These are phyloP conservation scores for Paecilomyces sp. DNA, from an alignment of 2,329 filamentous ascomycete species.

Conservation along the genomic window DNA sequence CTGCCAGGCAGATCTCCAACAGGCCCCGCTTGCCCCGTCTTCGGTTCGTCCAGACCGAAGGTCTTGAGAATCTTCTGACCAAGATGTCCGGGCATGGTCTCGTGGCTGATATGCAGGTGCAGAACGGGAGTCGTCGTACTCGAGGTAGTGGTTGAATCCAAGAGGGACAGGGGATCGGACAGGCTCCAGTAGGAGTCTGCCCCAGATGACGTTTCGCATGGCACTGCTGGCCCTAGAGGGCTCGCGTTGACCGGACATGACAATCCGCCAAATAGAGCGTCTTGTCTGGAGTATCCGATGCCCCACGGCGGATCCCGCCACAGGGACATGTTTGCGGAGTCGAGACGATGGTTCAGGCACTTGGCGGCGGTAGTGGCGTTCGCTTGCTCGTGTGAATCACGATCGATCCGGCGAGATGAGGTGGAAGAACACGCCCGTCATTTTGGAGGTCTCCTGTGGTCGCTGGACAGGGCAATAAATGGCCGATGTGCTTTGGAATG, in stretches of 20 bases:
- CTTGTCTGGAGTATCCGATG: neutral
- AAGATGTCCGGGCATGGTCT: neutral
- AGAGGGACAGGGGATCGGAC: neutral
- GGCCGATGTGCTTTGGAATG: neutral
- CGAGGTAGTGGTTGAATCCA: neutral
- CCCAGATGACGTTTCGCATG: neutral
- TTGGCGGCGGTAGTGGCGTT: neutral
- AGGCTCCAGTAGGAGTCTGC: neutral
- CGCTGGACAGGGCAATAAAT: neutral
- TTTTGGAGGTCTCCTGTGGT: neutral
- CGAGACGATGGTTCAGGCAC: neutral
- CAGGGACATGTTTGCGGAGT: neutral
- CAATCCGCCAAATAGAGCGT: neutral
- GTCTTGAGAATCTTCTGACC: neutral
- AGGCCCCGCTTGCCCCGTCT: neutral
- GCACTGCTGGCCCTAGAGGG: neutral
- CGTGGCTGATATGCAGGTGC: neutral
- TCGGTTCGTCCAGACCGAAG: neutral
- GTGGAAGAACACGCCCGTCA: neutral
- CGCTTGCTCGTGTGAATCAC: neutral
- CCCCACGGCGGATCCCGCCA: neutral
- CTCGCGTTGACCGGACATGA: neutral
- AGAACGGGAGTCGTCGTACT: neutral
- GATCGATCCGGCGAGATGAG: neutral
- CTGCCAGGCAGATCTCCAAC: constrained; percentile 7